Percentiles rank a stretch among this genome's conserved stretches.
Evolutionary conservation across 208 protist species (phyloP).

Genomic region (Leishmania turanica): DNA sequence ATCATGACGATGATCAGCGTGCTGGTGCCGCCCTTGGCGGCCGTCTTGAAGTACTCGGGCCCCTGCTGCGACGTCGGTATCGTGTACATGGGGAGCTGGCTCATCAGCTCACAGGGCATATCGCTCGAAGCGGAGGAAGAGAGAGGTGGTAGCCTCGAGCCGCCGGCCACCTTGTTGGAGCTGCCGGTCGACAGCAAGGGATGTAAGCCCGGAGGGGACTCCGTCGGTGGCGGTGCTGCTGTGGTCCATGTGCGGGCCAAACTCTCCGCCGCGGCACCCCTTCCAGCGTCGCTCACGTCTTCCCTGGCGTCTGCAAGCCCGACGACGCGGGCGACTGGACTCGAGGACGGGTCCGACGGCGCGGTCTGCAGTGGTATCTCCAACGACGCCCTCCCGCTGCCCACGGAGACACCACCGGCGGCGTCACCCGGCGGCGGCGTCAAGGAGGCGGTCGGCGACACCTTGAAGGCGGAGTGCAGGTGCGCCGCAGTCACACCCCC

Average conservation of each 20-base stretch:
- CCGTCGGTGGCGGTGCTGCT: neutral
- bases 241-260: neutral
- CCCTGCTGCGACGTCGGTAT: constrained; percentile 73
- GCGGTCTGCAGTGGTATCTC: constrained; percentile 13
- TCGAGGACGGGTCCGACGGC: constrained; percentile 7
- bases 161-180: neutral
- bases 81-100: constrained; percentile 45
- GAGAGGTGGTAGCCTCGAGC: neutral
- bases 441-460: neutral
- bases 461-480: neutral
- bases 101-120: constrained; percentile 24
- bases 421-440: neutral
- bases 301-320: neutral
- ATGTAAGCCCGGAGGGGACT: neutral
- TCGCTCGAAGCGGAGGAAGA: constrained; percentile 7
- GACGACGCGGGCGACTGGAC: neutral
- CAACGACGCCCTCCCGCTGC: neutral
- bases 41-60: constrained; percentile 68
- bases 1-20: constrained; percentile 89
- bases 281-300: no score
- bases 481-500: neutral
- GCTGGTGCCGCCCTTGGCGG: constrained; percentile 42
- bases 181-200: neutral
- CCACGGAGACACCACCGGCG: neutral
- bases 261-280: neutral